phyloP scores from a whole-genome alignment of 2,329 filamentous ascomycete species.

The Whalleya microplaca region DNA sequence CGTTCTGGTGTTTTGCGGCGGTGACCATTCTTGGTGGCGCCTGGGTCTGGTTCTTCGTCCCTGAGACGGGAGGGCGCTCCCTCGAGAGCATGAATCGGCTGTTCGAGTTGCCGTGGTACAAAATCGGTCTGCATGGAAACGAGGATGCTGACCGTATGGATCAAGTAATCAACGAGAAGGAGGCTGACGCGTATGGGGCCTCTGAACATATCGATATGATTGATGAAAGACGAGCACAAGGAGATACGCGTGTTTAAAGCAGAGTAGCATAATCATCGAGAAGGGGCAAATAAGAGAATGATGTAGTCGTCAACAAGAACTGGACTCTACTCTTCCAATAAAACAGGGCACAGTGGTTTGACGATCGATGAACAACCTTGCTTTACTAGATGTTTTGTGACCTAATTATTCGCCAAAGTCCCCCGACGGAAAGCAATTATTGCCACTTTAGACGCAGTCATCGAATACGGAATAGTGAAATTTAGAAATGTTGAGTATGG shows the following conservation, averaged over 20 bases:
- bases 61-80: constrained; percentile 69
- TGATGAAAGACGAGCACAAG: constrained; percentile 6
- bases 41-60: constrained; percentile 75
- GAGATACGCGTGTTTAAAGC: constrained; percentile 12
- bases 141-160: constrained; percentile 54
- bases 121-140: constrained; percentile 66
- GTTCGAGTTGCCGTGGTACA: constrained; percentile 75
- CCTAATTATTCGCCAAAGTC: no score
- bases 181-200: constrained; percentile 40
- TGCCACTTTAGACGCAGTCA: no score
- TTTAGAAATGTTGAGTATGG: no score
- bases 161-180: constrained; percentile 48
- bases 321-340: background rate
- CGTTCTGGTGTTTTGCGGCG: constrained; percentile 76
- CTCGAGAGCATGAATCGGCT: constrained; percentile 73
- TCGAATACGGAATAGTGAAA: no score
- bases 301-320: background rate
- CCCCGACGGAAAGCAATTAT: no score
- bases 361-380: no score
- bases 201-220: constrained; percentile 42
- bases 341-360: no score
- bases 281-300: background rate
- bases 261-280: background rate
- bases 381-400: no score
- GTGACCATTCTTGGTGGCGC: constrained; percentile 69